phyloP scores from a whole-genome alignment of 2,329 filamentous ascomycete species.

The Microascus cirrosus region DNA sequence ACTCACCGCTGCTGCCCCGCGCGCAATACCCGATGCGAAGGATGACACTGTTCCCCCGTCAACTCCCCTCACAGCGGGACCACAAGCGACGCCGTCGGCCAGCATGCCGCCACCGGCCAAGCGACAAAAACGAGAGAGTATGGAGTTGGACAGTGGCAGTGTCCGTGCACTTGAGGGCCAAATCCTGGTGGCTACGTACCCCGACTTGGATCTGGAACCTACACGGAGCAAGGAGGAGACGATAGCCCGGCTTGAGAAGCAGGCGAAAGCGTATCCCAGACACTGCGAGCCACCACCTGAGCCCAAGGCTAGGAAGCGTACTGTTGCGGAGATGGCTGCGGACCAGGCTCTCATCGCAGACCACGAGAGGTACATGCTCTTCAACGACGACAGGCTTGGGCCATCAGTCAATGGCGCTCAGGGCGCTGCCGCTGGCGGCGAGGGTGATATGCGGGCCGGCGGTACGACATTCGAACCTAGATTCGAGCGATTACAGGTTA shows the following conservation, averaged over 20 bases:
- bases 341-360: conserved; percentile 87
- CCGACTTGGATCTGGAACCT: conserved; percentile 67
- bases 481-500: conserved; percentile 85
- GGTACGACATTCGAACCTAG: conserved; percentile 68
- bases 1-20: conserved; percentile 8
- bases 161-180: conserved; percentile 66
- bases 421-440: conserved; percentile 46
- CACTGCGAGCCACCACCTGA: conserved; percentile 67
- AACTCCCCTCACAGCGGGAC: conserved; percentile 50
- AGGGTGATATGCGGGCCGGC: conserved; percentile 62
- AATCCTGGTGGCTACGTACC: conserved; percentile 61
- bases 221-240: conserved; percentile 58
- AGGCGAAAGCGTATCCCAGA: conserved; percentile 59
- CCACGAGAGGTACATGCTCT: conserved; percentile 85
- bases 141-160: conserved; percentile 66
- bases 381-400: conserved; percentile 72
- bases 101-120: conserved; percentile 52
- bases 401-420: conserved; percentile 46
- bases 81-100: conserved; percentile 46
- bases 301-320: conserved; percentile 85
- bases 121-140: conserved; percentile 57
- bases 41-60: conserved; percentile 42
- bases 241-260: conserved; percentile 53
- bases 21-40: conserved; percentile 5
- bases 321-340: conserved; percentile 85